Conservation (phyloP, 2,329 filamentous ascomycete genomes). For the Curvularia sp. region DNA sequence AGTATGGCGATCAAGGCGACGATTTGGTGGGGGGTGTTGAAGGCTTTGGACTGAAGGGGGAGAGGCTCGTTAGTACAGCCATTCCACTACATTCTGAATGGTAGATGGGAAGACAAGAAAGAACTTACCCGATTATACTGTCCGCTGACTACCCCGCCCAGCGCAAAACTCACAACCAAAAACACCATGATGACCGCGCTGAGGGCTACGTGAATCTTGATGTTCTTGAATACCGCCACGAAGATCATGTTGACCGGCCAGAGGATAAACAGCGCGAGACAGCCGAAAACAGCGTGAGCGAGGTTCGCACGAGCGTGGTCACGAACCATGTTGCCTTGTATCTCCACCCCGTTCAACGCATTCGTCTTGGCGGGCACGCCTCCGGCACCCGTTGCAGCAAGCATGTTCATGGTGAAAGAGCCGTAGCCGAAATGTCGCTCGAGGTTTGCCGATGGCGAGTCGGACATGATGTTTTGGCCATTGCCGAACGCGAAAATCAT, state of each 20-base stretch:
- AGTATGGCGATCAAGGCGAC: constrained; percentile 59
- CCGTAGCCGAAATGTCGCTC: constrained; percentile 51
- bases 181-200: constrained; percentile 50
- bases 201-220: constrained; percentile 53
- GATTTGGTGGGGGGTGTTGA: constrained; percentile 57
- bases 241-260: constrained; percentile 46
- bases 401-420: constrained; percentile 53
- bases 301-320: constrained; percentile 41
- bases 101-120: not conserved
- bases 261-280: constrained; percentile 44
- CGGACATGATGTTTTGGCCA: constrained; percentile 34
- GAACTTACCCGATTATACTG: constrained; percentile 52
- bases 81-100: not conserved
- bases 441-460: constrained; percentile 46
- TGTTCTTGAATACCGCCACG: constrained; percentile 51
- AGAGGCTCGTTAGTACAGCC: not conserved
- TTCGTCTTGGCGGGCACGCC: constrained; percentile 42
- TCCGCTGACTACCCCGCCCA: constrained; percentile 54
- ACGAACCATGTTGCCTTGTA: constrained; percentile 29
- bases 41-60: constrained; percentile 49
- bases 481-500: constrained; percentile 56
- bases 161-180: constrained; percentile 49
- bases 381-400: constrained; percentile 45
- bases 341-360: constrained; percentile 33
- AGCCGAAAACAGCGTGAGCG: constrained; percentile 44